Conservation (phyloP, 306 rosid genomes). For the Canavalia ensiformis region DNA sequence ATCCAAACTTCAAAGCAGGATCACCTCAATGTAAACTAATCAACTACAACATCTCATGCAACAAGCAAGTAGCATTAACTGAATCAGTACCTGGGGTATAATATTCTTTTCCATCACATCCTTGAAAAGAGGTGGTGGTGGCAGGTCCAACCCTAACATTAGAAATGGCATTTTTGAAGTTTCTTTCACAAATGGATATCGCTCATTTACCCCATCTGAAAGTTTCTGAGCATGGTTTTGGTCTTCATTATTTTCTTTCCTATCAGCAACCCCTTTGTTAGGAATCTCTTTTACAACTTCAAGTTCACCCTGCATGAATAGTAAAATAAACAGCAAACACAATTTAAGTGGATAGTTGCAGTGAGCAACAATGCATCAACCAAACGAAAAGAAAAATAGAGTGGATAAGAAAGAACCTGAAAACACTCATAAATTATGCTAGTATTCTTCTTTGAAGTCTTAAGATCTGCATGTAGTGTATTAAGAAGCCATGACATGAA, state of each 20-base stretch:
- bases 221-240: slow-evolving; percentile 51
- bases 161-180: slow-evolving; percentile 89
- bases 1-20: slow-evolving; percentile 26
- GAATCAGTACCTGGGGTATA: slow-evolving; percentile 85
- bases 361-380: slow-evolving; percentile 40
- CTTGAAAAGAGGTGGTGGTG: slow-evolving; percentile 97
- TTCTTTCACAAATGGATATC: slow-evolving; percentile 57
- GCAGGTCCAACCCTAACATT: slow-evolving; percentile 97
- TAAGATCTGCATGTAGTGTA: slow-evolving; percentile 86
- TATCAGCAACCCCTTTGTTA: slow-evolving; percentile 64
- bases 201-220: slow-evolving; percentile 61
- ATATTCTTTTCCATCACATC: slow-evolving; percentile 99
- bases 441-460: slow-evolving; percentile 77
- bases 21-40: not conserved
- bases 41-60: slow-evolving; percentile 35
- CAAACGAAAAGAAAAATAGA: slow-evolving; percentile 36
- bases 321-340: slow-evolving; percentile 26
- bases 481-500: slow-evolving; percentile 98
- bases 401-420: slow-evolving; percentile 64
- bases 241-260: slow-evolving; percentile 67
- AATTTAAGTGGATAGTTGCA: slow-evolving; percentile 27
- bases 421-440: slow-evolving; percentile 92
- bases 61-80: slow-evolving; percentile 9
- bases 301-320: slow-evolving; percentile 80
- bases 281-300: slow-evolving; percentile 94